Evolutionary conservation across 2,329 filamentous ascomycete species (phyloP).

Genomic region (Tolypocladium sp.): DNA sequence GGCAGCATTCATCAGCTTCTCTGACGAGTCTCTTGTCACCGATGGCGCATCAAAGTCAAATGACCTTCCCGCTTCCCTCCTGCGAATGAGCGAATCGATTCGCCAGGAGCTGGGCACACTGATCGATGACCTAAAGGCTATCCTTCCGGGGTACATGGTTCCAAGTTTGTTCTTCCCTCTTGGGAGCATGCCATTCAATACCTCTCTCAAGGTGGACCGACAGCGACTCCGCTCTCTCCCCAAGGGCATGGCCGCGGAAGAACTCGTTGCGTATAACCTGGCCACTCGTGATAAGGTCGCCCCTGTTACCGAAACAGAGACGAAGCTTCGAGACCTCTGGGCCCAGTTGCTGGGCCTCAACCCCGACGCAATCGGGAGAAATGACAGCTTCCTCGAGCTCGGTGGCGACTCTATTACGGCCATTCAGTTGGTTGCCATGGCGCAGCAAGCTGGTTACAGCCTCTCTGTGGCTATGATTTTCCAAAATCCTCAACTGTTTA

Average conservation of each 20-base stretch:
- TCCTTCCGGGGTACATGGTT: not conserved
- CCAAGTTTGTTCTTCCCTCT: slow-evolving; percentile 1
- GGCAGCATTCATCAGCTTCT: not conserved
- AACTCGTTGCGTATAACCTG: too few species aligned
- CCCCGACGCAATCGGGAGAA: not conserved
- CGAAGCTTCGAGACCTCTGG: slow-evolving; percentile 4
- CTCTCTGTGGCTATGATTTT: slow-evolving; percentile 9
- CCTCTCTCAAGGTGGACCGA: not conserved
- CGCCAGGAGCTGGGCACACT: too few species aligned
- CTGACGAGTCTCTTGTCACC: not conserved
- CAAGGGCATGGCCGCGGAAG: too few species aligned
- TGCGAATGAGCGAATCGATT: not conserved
- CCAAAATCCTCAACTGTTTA: not conserved
- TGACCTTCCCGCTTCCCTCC: not conserved
- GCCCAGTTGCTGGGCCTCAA: slow-evolving; percentile 26
- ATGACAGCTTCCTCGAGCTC: slow-evolving; percentile 16
- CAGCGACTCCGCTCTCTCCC: not conserved
- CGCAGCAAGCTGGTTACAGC: not conserved
- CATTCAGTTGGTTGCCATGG: not conserved
- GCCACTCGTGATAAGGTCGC: not conserved
- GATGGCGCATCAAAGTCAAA: not conserved
- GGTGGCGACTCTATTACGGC: slow-evolving; percentile 20
- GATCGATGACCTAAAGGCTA: too few species aligned
- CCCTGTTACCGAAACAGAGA: not conserved
- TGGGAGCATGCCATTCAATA: not conserved